phyloP scores from a whole-genome alignment of 108 stramenopile species.

The Halocafeteria seosinensis region DNA sequence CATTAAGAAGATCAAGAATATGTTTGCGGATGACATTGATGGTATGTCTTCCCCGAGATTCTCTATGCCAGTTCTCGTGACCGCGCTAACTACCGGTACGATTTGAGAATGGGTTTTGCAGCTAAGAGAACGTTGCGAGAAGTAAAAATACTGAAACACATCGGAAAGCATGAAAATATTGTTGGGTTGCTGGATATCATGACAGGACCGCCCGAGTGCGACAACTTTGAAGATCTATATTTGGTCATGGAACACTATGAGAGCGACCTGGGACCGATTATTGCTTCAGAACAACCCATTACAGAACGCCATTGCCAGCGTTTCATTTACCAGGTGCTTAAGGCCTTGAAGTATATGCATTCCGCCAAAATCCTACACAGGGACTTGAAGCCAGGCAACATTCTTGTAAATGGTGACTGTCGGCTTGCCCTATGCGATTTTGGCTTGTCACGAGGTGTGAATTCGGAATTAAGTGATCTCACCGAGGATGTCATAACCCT shows the following conservation, averaged over 20 bases:
- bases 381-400: constrained; percentile 28
- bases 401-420: constrained; percentile 27
- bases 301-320: constrained; percentile 6
- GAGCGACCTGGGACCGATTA: constrained; percentile 41
- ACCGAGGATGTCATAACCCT: constrained; percentile 45
- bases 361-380: constrained; percentile 23
- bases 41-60: too few species aligned
- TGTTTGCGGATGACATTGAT: constrained; percentile 39
- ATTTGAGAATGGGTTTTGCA: too few species aligned
- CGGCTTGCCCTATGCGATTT: constrained; percentile 37
- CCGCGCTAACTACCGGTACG: too few species aligned
- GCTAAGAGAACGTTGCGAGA: too few species aligned
- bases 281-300: constrained; percentile 25
- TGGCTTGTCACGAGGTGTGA: constrained; percentile 27
- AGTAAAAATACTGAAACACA: too few species aligned
- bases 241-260: constrained; percentile 25
- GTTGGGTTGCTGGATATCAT: constrained; percentile 5
- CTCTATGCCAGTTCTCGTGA: too few species aligned
- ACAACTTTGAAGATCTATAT: constrained; percentile 16
- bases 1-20: constrained; percentile 41
- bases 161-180: constrained; percentile 21
- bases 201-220: background rate
- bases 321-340: constrained; percentile 16
- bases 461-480: constrained; percentile 7
- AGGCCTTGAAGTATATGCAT: constrained; percentile 9